Evolutionary conservation across 202 grass and related monocot genomes (phyloP).

Genomic region (Carex sylvatica): DNA sequence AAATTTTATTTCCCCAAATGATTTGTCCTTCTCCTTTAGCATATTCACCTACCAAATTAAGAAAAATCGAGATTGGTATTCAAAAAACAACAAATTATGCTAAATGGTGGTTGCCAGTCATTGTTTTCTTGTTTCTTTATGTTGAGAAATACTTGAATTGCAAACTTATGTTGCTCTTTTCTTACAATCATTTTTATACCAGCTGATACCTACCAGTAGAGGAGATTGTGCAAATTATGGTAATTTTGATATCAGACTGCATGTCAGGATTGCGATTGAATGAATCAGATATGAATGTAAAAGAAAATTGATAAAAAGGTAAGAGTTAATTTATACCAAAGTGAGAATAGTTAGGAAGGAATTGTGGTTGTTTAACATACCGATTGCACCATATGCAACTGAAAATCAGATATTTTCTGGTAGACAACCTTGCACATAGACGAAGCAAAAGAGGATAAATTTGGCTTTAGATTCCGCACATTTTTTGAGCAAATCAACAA

Average conservation of each 20-base stretch:
- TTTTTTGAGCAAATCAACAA: too few species aligned
- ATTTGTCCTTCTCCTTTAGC: slow-evolving; percentile 77
- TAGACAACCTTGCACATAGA: too few species aligned
- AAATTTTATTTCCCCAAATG: slow-evolving; percentile 83
- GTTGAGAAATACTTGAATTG: background rate
- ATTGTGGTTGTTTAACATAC: too few species aligned
- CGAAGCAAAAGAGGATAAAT: too few species aligned
- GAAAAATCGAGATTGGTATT: background rate
- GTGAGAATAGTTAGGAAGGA: too few species aligned
- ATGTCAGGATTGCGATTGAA: background rate
- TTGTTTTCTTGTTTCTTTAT: slow-evolving; percentile 2
- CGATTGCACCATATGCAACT: too few species aligned
- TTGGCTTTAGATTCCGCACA: too few species aligned
- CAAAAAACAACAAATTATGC: background rate
- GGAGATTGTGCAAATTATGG: too few species aligned
- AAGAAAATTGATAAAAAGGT: background rate
- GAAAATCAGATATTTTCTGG: too few species aligned
- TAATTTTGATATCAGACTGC: background rate
- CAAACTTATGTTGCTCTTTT: background rate
- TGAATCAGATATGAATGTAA: background rate
- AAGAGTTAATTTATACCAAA: too few species aligned
- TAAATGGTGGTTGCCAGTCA: background rate
- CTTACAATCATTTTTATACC: background rate
- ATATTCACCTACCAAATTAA: slow-evolving; percentile 75
- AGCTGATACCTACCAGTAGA: too few species aligned